phyloP scores from a whole-genome alignment of 2,329 filamentous ascomycete genomes.

The Intubia oerlemansii region DNA sequence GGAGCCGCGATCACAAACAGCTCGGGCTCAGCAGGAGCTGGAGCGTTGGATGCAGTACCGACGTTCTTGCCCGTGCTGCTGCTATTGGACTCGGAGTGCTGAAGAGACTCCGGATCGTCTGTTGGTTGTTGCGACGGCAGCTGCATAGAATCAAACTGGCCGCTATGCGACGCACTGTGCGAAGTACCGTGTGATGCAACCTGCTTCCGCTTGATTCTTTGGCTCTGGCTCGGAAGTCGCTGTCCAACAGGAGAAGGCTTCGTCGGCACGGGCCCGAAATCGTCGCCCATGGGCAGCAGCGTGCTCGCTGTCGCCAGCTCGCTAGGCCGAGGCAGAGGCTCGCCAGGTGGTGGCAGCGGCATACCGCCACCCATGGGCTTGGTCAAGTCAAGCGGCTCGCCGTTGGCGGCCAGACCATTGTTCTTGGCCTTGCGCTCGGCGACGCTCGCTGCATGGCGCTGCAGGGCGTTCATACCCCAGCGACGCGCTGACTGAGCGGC shows the following conservation, averaged over 20 bases:
- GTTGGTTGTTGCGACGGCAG: no score
- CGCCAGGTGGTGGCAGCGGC: constrained; percentile 62
- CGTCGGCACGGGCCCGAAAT: no score
- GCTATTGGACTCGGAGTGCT: no score
- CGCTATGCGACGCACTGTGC: no score
- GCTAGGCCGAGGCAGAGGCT: constrained; percentile 37
- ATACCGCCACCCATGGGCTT: constrained; percentile 68
- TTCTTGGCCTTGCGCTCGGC: constrained; percentile 3
- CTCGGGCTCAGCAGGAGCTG: background rate
- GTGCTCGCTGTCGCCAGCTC: no score
- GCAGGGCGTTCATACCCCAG: constrained; percentile 36
- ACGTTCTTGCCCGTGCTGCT: no score
- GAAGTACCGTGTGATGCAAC: background rate
- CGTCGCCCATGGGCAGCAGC: no score
- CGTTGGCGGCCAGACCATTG: constrained; percentile 1
- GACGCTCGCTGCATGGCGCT: constrained; percentile 12
- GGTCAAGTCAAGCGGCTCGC: constrained; percentile 20
- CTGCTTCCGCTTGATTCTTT: constrained; percentile 2
- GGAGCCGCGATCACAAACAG: constrained; percentile 7
- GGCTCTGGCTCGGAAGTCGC: background rate
- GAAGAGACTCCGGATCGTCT: no score
- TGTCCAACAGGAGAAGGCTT: no score
- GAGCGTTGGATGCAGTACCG: no score
- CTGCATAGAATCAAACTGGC: no score
- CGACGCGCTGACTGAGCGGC: constrained; percentile 33